A percentile compares a stretch with the other conserved stretches of the same genome.
phyloP scores from a whole-genome alignment of 768 basidiomycete genomes.

The Podaxis sp. region DNA sequence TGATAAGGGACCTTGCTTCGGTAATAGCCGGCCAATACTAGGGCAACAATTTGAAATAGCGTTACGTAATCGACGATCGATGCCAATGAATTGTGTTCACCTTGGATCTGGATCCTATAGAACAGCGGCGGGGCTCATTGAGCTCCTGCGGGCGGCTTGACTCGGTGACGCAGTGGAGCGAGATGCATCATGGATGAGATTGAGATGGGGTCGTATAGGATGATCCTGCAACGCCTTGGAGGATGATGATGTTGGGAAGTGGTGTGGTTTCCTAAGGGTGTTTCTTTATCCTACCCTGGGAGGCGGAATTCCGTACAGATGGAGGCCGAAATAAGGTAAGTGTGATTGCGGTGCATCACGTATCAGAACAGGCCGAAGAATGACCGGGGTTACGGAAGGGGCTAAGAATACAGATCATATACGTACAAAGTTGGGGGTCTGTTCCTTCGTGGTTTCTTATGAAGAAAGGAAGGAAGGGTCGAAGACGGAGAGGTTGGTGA shows the following conservation, averaged over 20 bases:
- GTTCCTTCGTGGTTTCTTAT: neutral
- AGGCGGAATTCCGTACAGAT: neutral
- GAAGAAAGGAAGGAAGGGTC: neutral
- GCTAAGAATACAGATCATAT: neutral
- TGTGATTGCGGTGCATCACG: neutral
- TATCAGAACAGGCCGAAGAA: constrained; percentile 4
- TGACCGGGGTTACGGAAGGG: constrained; percentile 6
- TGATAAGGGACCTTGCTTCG: neutral
- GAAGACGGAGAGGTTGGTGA: neutral
- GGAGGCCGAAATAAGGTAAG: neutral
- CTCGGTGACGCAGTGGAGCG: neutral
- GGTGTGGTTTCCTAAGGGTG: neutral
- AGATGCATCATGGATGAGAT: neutral
- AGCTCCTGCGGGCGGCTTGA: neutral
- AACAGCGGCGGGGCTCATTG: neutral
- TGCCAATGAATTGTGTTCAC: neutral
- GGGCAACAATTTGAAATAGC: neutral
- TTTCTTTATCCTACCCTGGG: neutral
- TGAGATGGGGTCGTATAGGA: too few species aligned
- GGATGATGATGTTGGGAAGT: neutral
- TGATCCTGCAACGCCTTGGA: neutral
- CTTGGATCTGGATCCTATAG: constrained; percentile 1
- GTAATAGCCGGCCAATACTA: neutral
- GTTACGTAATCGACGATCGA: constrained; percentile 4
- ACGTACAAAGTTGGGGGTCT: constrained; percentile 3